Evolutionary conservation across 2,329 filamentous ascomycete genomes (phyloP).

Genomic region (Tolypocladium pustulatum): DNA sequence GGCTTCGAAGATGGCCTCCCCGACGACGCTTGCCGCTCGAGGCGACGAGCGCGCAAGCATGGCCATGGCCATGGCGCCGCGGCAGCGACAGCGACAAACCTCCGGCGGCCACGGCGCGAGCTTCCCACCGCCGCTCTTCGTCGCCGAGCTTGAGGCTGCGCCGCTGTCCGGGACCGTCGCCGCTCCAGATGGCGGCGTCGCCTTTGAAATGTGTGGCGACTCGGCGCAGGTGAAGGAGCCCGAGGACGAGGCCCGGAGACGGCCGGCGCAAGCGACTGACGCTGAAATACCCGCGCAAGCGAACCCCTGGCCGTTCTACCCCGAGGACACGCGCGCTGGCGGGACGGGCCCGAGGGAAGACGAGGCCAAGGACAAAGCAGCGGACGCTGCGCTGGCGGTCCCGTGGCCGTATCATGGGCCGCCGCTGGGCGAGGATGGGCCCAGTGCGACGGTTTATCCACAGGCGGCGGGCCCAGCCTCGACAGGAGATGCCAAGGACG

Average conservation of each 20-base stretch:
- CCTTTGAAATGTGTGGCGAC: slow-evolving; percentile 23
- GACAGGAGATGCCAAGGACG: background rate
- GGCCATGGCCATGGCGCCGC: slow-evolving; percentile 6
- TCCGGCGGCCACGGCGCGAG: background rate
- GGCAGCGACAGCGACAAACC: background rate
- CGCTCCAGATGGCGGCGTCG: slow-evolving; percentile 10
- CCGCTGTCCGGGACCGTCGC: slow-evolving; percentile 7
- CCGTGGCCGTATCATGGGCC: slow-evolving; percentile 24
- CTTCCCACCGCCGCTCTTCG: slow-evolving; percentile 14
- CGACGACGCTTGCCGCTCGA: no score
- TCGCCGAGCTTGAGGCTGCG: slow-evolving; percentile 19
- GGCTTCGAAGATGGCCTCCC: no score
- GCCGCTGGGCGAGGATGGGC: slow-evolving; percentile 1
- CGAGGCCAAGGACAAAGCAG: background rate
- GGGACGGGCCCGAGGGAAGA: background rate
- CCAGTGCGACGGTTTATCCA: slow-evolving; percentile 3
- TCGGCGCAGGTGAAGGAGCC: slow-evolving; percentile 6
- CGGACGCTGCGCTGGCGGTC: slow-evolving; percentile 12
- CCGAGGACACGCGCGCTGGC: slow-evolving; percentile 7
- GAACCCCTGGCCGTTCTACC: slow-evolving; percentile 20
- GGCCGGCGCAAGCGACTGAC: slow-evolving; percentile 1
- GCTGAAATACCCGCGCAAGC: slow-evolving; percentile 5
- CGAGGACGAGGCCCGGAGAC: slow-evolving; percentile 2
- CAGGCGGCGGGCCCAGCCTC: background rate
- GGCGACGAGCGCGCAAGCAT: background rate